Conservation (phyloP, 129 eudicot genomes). For the Escallonia rubra region DNA sequence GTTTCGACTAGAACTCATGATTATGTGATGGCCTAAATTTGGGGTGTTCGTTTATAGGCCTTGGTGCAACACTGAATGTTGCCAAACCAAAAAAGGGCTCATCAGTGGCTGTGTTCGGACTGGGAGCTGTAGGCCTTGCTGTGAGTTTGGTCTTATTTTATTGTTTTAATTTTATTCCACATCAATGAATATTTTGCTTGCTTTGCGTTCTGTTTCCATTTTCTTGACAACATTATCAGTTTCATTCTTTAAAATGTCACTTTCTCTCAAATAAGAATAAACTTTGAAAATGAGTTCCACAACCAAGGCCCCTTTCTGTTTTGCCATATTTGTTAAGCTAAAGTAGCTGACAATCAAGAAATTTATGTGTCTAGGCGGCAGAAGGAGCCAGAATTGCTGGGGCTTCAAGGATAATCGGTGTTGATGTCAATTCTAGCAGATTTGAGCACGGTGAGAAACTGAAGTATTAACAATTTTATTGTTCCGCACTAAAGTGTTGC, state of each 20-base stretch:
- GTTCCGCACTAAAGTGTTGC: no score
- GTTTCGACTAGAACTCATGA: no score
- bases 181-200: no score
- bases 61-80: conserved; percentile 91
- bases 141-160: conserved; percentile 35
- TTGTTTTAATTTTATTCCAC: no score
- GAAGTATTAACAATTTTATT: no score
- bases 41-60: conserved; percentile 26
- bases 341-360: background rate
- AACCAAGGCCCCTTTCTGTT: no score
- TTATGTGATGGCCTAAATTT: no score
- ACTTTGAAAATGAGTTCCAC: no score
- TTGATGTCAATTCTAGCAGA: conserved; percentile 55
- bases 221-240: background rate
- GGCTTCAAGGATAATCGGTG: conserved; percentile 73
- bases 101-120: conserved; percentile 77
- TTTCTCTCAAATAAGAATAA: no score
- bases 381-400: conserved; percentile 84
- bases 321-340: background rate
- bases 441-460: conserved; percentile 46
- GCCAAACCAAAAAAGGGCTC: conserved; percentile 78
- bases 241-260: background rate
- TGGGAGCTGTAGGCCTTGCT: conserved; percentile 92
- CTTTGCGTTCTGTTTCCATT: no score
- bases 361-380: conserved; percentile 45